Evolutionary conservation across 2,329 filamentous ascomycete species (phyloP).

Genomic region (Exserohilum rostratum): DNA sequence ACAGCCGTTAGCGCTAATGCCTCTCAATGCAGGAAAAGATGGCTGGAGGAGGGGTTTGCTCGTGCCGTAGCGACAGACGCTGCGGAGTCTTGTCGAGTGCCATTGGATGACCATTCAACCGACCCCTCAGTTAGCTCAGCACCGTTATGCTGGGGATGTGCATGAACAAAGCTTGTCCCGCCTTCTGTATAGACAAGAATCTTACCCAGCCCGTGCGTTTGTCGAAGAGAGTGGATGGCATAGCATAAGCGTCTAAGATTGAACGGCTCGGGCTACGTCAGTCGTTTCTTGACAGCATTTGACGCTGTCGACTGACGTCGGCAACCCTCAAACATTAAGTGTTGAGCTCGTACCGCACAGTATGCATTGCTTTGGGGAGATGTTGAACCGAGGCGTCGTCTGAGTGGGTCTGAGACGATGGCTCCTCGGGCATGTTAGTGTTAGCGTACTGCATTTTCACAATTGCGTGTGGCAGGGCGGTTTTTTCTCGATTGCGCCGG

Average conservation of each 20-base stretch:
- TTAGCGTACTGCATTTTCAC: not conserved
- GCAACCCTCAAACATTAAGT: not conserved
- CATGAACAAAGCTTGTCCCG: constrained; percentile 17
- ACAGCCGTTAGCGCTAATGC: constrained; percentile 27
- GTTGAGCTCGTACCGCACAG: constrained; percentile 10
- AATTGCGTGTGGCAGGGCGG: constrained; percentile 10
- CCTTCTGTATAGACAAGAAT: constrained; percentile 30
- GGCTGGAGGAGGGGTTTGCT: constrained; percentile 27
- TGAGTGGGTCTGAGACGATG: not conserved
- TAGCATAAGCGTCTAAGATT: not conserved
- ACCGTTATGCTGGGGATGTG: constrained; percentile 13
- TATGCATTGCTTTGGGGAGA: constrained; percentile 14
- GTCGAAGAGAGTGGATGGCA: not conserved
- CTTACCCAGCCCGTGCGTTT: constrained; percentile 1
- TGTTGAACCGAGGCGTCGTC: constrained; percentile 12
- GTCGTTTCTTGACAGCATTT: not conserved
- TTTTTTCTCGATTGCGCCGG: not conserved
- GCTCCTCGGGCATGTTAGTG: too few species aligned
- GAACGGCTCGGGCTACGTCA: not conserved
- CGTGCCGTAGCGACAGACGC: constrained; percentile 11
- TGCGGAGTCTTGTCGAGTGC: constrained; percentile 14
- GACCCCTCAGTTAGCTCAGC: constrained; percentile 32
- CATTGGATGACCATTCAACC: constrained; percentile 30
- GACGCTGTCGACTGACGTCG: not conserved
- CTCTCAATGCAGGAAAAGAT: constrained; percentile 26